A percentile compares a stretch with the other conserved stretches of the same genome.
These are phyloP conservation scores for Draba incana DNA, from an alignment of 345 rosid genomes.

Conservation along the genomic window DNA sequence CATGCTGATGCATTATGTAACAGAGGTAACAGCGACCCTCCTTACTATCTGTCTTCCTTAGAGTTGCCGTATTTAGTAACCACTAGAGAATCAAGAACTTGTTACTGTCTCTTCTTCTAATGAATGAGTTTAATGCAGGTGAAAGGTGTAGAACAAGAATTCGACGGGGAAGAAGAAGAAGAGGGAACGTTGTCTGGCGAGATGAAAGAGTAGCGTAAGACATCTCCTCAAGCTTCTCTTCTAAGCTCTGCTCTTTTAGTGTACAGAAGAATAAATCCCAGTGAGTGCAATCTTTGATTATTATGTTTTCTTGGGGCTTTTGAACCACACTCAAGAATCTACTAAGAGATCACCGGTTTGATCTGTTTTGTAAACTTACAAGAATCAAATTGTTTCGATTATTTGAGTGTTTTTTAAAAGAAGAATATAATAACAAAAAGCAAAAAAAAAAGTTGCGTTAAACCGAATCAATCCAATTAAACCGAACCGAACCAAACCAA, in stretches of 20 bases:
- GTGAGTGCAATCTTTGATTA: constrained; percentile 20
- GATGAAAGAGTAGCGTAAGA: constrained; percentile 49
- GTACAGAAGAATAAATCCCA: constrained; percentile 32
- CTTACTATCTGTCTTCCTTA: neutral
- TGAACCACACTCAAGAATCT: neutral
- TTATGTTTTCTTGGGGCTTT: constrained; percentile 5
- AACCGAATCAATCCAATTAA: neutral
- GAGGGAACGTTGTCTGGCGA: constrained; percentile 55
- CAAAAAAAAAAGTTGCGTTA: too few relatives aligned
- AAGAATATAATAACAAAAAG: too few relatives aligned
- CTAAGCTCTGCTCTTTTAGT: constrained; percentile 14
- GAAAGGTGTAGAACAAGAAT: constrained; percentile 85
- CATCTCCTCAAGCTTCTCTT: constrained; percentile 12
- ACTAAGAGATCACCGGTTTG: neutral
- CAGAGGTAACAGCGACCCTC: constrained; percentile 65
- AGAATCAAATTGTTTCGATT: neutral
- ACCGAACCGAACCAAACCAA: too few relatives aligned
- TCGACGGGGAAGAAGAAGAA: constrained; percentile 72
- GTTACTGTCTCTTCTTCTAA: constrained; percentile 2
- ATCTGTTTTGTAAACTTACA: constrained; percentile 20
- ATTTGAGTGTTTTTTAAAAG: too few relatives aligned
- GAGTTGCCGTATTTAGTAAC: neutral
- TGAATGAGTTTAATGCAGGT: constrained; percentile 53
- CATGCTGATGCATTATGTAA: constrained; percentile 97
- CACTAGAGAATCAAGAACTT: constrained; percentile 8